Percentiles rank a stretch among this genome's conserved stretches.
These are phyloP conservation scores for Lentinula sp. DNA, from an alignment of 768 basidiomycete genomes.

Conservation along the genomic window DNA sequence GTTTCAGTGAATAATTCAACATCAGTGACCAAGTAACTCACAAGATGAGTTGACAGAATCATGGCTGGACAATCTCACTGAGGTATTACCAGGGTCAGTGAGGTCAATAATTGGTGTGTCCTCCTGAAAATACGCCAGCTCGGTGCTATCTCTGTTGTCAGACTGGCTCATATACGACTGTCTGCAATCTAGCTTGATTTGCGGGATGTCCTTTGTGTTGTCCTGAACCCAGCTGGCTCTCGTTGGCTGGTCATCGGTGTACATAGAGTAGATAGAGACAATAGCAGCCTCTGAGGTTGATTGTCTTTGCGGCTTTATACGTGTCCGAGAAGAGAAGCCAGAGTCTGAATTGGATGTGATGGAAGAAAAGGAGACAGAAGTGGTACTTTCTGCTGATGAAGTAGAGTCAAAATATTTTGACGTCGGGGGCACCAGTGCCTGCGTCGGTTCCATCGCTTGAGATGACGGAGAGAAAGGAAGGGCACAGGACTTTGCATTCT, in stretches of 20 bases:
- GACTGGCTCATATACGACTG: constrained; percentile 13
- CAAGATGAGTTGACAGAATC: background rate
- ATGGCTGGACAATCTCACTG: background rate
- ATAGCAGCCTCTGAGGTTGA: constrained; percentile 69
- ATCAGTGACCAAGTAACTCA: background rate
- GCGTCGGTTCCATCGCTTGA: background rate
- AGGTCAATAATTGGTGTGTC: constrained; percentile 5
- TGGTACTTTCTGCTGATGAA: constrained; percentile 1
- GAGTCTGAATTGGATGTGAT: constrained; percentile 21
- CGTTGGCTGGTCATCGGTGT: constrained; percentile 48
- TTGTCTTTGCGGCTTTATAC: constrained; percentile 24
- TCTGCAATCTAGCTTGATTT: constrained; percentile 11
- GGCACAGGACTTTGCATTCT: background rate
- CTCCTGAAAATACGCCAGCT: constrained; percentile 3
- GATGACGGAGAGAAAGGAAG: background rate
- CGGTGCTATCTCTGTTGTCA: constrained; percentile 10
- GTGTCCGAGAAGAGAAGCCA: constrained; percentile 24
- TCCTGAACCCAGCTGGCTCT: constrained; percentile 43
- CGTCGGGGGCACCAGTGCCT: constrained; percentile 7
- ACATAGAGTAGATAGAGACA: constrained; percentile 85
- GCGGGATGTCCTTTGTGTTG: constrained; percentile 24
- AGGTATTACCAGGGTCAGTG: background rate
- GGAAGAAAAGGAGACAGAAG: constrained; percentile 7
- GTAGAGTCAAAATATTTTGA: background rate
- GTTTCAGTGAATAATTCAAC: background rate